A percentile compares a stretch with the other conserved stretches of the same genome.
phyloP scores from a whole-genome alignment of 2,329 filamentous ascomycete species.

The Pseudopyrenochaeta lycopersici region DNA sequence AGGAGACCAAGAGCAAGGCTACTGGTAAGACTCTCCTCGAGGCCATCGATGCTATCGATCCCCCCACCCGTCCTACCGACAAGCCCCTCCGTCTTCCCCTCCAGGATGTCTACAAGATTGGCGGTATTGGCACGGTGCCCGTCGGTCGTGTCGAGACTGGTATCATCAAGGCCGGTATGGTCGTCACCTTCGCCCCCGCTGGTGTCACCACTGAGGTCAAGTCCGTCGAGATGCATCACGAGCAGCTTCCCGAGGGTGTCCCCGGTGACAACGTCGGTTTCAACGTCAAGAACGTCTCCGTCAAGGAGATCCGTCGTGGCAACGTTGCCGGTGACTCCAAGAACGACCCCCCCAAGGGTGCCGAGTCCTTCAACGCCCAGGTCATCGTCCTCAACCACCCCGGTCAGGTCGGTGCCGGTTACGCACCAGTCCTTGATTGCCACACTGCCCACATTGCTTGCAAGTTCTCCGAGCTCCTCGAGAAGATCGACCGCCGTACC shows the following conservation, averaged over 20 bases:
- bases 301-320: conserved; percentile 99
- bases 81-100: conserved; percentile 99
- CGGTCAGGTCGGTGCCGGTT: conserved; percentile 98
- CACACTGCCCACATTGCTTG: conserved; percentile 99
- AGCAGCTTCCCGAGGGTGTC: conserved; percentile 93
- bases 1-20: conserved; percentile 92
- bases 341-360: conserved; percentile 93
- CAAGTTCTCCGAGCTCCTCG: conserved; percentile 99
- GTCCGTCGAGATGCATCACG: conserved; percentile 99
- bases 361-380: conserved; percentile 98
- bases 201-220: conserved; percentile 99
- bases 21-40: conserved; percentile 98
- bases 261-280: conserved; percentile 99
- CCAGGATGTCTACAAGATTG: conserved; percentile 99
- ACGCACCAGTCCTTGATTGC: conserved; percentile 99
- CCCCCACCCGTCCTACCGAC: conserved; percentile 91
- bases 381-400: conserved; percentile 99
- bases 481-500: conserved; percentile 99
- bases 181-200: conserved; percentile 98
- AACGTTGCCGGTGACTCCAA: conserved; percentile 99
- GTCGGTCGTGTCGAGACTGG: conserved; percentile 99
- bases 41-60: conserved; percentile 96
- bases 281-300: conserved; percentile 99
- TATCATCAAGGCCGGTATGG: conserved; percentile 86
- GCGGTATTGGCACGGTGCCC: conserved; percentile 99